These are phyloP conservation scores for Mimosa bimucronata DNA, from an alignment of 306 rosid species.

Conservation along the genomic window DNA sequence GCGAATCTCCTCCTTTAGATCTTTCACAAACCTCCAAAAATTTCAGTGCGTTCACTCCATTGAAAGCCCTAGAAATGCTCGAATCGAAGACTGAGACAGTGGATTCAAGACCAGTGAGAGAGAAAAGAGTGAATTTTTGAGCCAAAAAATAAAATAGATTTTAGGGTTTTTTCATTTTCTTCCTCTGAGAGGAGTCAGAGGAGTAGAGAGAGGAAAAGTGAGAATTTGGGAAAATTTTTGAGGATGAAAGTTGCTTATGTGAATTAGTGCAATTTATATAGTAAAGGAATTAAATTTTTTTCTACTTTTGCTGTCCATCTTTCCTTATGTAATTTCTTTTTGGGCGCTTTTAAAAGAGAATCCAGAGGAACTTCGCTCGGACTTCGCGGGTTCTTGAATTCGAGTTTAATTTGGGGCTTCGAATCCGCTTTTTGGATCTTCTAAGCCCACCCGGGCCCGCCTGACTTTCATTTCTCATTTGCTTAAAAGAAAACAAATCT, in stretches of 20 bases:
- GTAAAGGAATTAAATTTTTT: neutral
- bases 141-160: conserved; percentile 25
- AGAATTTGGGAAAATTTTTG: conserved; percentile 34
- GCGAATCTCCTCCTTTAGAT: conserved; percentile 47
- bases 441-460: conserved; percentile 34
- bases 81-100: conserved; percentile 34
- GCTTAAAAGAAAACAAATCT: no score
- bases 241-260: conserved; percentile 15
- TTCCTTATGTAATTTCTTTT: neutral
- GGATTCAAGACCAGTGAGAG: conserved; percentile 12
- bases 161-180: conserved; percentile 57
- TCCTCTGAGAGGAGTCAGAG: neutral
- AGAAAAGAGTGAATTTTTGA: conserved; percentile 17
- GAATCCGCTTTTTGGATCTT: conserved; percentile 56
- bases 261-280: neutral
- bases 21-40: conserved; percentile 41
- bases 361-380: conserved; percentile 53
- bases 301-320: neutral
- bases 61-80: conserved; percentile 39
- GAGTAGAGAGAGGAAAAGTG: neutral
- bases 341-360: conserved; percentile 46
- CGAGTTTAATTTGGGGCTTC: conserved; percentile 52
- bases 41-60: conserved; percentile 51
- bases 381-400: conserved; percentile 59
- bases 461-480: conserved; percentile 5